These are phyloP conservation scores for Podaxis rugospora DNA, from an alignment of 768 basidiomycete species.

Conservation along the genomic window DNA sequence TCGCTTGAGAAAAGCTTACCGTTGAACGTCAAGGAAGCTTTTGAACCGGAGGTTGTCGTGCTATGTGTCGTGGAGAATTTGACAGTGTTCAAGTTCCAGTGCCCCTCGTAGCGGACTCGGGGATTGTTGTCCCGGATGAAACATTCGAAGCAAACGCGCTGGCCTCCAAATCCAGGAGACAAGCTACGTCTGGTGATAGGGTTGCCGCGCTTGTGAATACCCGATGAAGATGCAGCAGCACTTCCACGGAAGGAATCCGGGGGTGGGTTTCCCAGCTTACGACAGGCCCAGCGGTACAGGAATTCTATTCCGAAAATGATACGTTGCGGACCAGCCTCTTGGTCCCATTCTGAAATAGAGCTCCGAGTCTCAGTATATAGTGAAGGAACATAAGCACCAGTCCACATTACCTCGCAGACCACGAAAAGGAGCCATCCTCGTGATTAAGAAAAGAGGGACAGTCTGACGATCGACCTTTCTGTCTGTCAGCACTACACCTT, in stretches of 20 bases:
- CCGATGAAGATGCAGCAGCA: not conserved
- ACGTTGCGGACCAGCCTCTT: not conserved
- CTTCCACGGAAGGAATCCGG: not conserved
- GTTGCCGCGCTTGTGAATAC: not conserved
- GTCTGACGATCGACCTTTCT: conserved; percentile 16
- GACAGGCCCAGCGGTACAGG: not conserved
- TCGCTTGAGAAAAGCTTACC: conserved; percentile 22
- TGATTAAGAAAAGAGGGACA: conserved; percentile 1
- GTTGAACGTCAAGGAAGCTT: conserved; percentile 31
- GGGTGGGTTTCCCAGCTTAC: not conserved
- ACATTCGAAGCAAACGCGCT: conserved; percentile 15
- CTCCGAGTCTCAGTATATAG: not conserved
- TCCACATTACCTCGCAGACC: not conserved
- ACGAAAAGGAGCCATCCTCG: not conserved
- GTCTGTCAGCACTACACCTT: not conserved
- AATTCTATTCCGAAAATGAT: not conserved
- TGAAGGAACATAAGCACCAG: not conserved
- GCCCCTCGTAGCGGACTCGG: conserved; percentile 28
- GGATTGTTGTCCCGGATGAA: conserved; percentile 32
- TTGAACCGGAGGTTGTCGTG: conserved; percentile 27
- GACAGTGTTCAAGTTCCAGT: conserved; percentile 28
- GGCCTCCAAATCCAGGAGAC: not conserved
- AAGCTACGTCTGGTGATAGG: not conserved
- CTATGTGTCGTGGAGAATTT: conserved; percentile 31
- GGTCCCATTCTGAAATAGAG: not conserved